These are phyloP conservation scores for Aspergillus brasiliensis DNA, from an alignment of 2,329 filamentous ascomycete species.

Conservation along the genomic window DNA sequence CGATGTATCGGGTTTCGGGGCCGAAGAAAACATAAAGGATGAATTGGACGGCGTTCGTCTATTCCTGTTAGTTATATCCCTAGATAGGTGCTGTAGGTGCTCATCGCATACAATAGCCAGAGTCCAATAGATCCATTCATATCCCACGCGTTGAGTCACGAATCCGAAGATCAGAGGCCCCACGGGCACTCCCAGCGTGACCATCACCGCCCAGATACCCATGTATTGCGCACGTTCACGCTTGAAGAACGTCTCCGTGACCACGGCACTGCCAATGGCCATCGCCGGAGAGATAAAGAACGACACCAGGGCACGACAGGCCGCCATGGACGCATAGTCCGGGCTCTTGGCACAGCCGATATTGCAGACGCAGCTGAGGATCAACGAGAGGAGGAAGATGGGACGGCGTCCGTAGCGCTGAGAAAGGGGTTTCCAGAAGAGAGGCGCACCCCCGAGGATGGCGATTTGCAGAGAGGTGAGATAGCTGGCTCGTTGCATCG, in stretches of 20 bases:
- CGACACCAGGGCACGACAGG: slow-evolving; percentile 52
- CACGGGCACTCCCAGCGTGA: slow-evolving; percentile 51
- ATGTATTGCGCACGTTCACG: slow-evolving; percentile 55
- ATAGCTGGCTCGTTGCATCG: slow-evolving; percentile 54
- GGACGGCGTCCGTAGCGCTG: slow-evolving; percentile 57
- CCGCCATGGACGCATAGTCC: slow-evolving; percentile 52
- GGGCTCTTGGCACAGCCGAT: slow-evolving; percentile 55
- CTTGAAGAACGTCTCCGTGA: slow-evolving; percentile 58
- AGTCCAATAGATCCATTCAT: slow-evolving; percentile 61
- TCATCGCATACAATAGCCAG: slow-evolving; percentile 57
- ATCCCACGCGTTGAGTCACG: slow-evolving; percentile 54
- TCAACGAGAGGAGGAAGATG: slow-evolving; percentile 55
- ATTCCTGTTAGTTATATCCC: slow-evolving; percentile 12
- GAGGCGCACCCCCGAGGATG: slow-evolving; percentile 54
- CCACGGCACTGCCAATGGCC: slow-evolving; percentile 57
- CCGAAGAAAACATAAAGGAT: slow-evolving; percentile 58
- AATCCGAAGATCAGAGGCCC: slow-evolving; percentile 36
- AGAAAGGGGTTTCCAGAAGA: slow-evolving; percentile 58
- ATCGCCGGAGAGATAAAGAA: slow-evolving; percentile 58
- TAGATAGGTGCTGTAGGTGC: slow-evolving; percentile 16
- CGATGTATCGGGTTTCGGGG: slow-evolving; percentile 56
- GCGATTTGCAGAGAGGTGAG: slow-evolving; percentile 57
- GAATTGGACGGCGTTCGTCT: slow-evolving; percentile 60
- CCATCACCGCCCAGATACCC: slow-evolving; percentile 57
- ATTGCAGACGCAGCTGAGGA: slow-evolving; percentile 52